Base-by-base conservation (phyloP, 768 basidiomycete species). In the Boletales sp. region DNA sequence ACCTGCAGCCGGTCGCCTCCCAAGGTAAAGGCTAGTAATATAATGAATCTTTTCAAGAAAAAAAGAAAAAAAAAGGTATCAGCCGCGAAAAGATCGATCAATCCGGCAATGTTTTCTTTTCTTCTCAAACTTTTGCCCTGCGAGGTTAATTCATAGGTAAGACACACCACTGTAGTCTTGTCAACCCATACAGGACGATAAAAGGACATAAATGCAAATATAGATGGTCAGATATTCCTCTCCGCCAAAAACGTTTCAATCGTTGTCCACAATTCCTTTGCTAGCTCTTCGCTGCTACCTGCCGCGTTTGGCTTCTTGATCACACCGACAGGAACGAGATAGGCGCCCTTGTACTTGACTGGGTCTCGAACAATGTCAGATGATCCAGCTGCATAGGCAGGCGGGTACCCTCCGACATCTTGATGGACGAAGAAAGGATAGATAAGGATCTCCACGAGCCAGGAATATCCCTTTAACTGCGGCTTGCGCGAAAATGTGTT, bases 301-400 rank as follows among this genome's bases (percentile, higher is more conserved):
- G 34, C 45, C 12, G 43, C 49, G 8, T 45, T 51, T 4, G 59
- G 51, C 21, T 48, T 3, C 15, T 45, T 13, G 4, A 72, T 34
- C 1, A 15, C 51, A 8, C 55, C 63, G 0, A 62, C 53, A 0
- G 70, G 69, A 24, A 61, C 39, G n/a, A 71, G 41, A 45, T 71
- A 67, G 47, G 52, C 58, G n/a, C 71, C 67, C 37, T 55, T 53
- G 50, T 65, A 71, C 45, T 53, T 65, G 14, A 57, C 58, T 34
- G 50, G 50, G 6, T 60, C 19, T 12, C 55, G 48, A 5, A 27
- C 41, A 11, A 70, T 41, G 9, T 60, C 59, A 14, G 59, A 34
- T 7, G 64, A 63, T 13, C 61, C 66, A 0, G 71, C 69, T 8
- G 71, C 68, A 43, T 65, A 65, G 27, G 38, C 57, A 8, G 63